A percentile compares a stretch with the other conserved stretches of the same genome.
Evolutionary conservation across 1,139 yeast genomes (phyloP).

Genomic region (Waltiozyma solani): DNA sequence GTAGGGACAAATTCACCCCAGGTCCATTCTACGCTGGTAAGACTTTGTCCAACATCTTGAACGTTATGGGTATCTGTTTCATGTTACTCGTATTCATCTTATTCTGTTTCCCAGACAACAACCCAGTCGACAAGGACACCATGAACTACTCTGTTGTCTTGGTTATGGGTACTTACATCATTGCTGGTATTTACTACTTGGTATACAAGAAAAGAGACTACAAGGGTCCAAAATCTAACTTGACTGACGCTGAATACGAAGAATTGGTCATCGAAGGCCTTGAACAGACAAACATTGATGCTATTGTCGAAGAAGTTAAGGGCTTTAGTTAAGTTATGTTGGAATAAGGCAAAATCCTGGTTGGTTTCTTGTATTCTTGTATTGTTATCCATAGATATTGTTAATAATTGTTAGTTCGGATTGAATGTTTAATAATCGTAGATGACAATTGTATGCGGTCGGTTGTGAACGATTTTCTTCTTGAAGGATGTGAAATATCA

Average conservation of each 20-base stretch:
- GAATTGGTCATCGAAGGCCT: background rate
- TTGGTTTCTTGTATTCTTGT: no score
- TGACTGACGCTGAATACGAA: slow-evolving; percentile 3
- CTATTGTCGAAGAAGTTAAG: background rate
- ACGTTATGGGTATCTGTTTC: slow-evolving; percentile 4
- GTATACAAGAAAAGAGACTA: slow-evolving; percentile 8
- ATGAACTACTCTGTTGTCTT: slow-evolving; percentile 50
- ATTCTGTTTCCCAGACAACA: slow-evolving; percentile 33
- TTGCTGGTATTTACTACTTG: slow-evolving; percentile 32
- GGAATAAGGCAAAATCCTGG: no score
- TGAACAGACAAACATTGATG: background rate
- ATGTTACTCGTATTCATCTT: slow-evolving; percentile 26
- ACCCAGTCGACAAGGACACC: slow-evolving; percentile 24
- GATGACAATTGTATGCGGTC: no score
- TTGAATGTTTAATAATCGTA: no score
- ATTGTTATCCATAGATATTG: no score
- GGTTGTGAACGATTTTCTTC: no score
- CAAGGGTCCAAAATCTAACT: slow-evolving; percentile 9
- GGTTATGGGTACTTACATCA: slow-evolving; percentile 32
- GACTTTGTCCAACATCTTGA: slow-evolving; percentile 1
- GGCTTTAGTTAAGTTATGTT: no score
- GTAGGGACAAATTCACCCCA: slow-evolving; percentile 41
- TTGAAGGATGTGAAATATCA: no score
- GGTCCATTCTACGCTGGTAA: slow-evolving; percentile 43
- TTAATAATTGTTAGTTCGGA: no score